Base-by-base conservation (phyloP, 768 basidiomycete species). In the Hemileccinum rubropunctum region DNA sequence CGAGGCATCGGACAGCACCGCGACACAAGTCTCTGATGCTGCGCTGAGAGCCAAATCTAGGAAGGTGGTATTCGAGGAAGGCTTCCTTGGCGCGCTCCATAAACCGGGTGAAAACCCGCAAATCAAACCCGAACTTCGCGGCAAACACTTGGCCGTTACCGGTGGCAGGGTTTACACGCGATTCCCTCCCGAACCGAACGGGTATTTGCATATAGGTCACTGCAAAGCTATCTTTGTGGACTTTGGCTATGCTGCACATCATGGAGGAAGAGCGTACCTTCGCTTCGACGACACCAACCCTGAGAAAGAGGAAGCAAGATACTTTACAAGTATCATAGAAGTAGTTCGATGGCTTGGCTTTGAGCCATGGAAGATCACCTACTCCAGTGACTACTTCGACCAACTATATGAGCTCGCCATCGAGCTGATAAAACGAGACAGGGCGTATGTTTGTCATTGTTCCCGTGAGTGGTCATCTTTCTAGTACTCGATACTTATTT, bases 281-380 rank as follows among this genome's bases (percentile, higher is more conserved):
- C 84, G 97, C 48, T 99, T 91, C 61, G 97, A 99, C 65, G 97
- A 99, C 68, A 99, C 97, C 28, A 99, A 99, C 68, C 97, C 97
- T 0, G 94, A 97, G 71, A 93, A 93, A 50, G 97, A 99, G 67
- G 97, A 99, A 72, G 93, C 82, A 32, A 76, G 82, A 56, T 99
- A 97, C 69, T 98, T 98, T 58, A 95, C 95, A 66, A 95, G 90
- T 52, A 98, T 98, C 49, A 72, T 98, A 63, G 95, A 98, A 71
- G 91, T 87, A 61, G 80, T 98, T 32, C 79, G 95, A 56, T 99
- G 97, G 97, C 77, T 99, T 17, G 97, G 97, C 1, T 99, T 83
- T 62, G 95, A 98, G 66, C 97, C 97, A 4, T 98, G 90, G 91
- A 91, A 91, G 70, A 94, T 99, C 76, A 98, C 97, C 4, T 98